Base-by-base conservation (phyloP, 345 rosid species). In the Viola odorata region DNA sequence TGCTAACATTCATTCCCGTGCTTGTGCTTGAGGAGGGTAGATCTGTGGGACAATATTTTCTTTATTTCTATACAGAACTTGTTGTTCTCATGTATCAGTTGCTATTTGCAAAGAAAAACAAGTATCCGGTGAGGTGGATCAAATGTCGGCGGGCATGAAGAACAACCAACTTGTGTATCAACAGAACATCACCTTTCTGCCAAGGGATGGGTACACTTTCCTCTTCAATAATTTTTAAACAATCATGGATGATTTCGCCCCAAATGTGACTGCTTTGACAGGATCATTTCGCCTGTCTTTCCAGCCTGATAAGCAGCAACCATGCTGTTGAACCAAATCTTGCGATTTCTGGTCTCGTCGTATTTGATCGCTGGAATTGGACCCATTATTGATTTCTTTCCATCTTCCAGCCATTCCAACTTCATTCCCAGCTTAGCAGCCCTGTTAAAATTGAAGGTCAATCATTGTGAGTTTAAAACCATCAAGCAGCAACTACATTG, bases 291-390 rank as follows among this genome's bases (percentile, higher is more conserved):
- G 70, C 6, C 59, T 75, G 61, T 87, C 94, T 70, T 87, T 73
- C 98, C 98, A 85, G 0, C 96, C 96, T 0, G 85, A 61, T 85
- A 87, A 7, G 94, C 96, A 36, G 96, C 91, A 53, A 87, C 96
- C 95, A 89, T 85, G 75, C 96, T 85, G 42, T 89, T 89, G 73
- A 89, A 87, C 97, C 98, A 92, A 9, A 82, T 80, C 75, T 92
- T 89, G 4, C 90, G 86, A 50, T 78, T 73, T 74, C 91, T 80
- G 2, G 79, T 73, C 61, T 80, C 6, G 62, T 92, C 97, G 5
- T 58, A 67, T 23, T 85, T 89, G 57, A 89, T 67, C 4, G 85
- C 98, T 3, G 96, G 94, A 11, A 92, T 83, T 6, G 98, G 98
- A 50, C 96, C 98, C 87, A 84, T 92, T 55, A 83, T 61, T 0